A percentile compares a stretch with the other conserved stretches of the same genome.
phyloP scores from a whole-genome alignment of 129 eudicot genomes.

The Centella asiatica region DNA sequence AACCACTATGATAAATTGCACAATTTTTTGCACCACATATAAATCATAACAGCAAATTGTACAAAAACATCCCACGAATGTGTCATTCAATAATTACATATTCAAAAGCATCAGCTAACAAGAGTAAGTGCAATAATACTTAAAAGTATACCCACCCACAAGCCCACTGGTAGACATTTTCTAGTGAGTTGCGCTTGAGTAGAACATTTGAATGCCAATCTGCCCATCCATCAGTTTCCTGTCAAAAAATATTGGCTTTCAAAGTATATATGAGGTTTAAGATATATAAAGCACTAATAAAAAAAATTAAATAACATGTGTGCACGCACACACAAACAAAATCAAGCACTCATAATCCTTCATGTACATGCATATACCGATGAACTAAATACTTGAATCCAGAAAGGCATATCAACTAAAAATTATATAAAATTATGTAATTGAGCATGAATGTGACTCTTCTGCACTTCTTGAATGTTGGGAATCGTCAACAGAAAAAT shows the following conservation, averaged over 20 bases:
- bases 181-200: constrained; percentile 68
- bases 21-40: background rate
- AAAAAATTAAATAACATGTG: background rate
- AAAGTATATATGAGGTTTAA: background rate
- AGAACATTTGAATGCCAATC: constrained; percentile 89
- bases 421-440: too few species aligned
- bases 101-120: background rate
- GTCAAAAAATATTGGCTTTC: constrained; percentile 16
- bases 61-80: background rate
- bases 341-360: too few species aligned
- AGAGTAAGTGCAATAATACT: background rate
- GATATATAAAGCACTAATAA: background rate
- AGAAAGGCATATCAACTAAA: too few species aligned
- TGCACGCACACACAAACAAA: too few species aligned
- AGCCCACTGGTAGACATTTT: constrained; percentile 91
- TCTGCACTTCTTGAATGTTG: background rate
- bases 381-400: too few species aligned
- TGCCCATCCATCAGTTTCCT: constrained; percentile 86
- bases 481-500: background rate
- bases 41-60: background rate
- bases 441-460: background rate
- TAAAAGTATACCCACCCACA: constrained; percentile 69
- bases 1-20: background rate
- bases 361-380: too few species aligned
- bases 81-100: background rate